phyloP scores from a whole-genome alignment of 1,284 basidiomycete genomes.

The Rhodotorula sp. region DNA sequence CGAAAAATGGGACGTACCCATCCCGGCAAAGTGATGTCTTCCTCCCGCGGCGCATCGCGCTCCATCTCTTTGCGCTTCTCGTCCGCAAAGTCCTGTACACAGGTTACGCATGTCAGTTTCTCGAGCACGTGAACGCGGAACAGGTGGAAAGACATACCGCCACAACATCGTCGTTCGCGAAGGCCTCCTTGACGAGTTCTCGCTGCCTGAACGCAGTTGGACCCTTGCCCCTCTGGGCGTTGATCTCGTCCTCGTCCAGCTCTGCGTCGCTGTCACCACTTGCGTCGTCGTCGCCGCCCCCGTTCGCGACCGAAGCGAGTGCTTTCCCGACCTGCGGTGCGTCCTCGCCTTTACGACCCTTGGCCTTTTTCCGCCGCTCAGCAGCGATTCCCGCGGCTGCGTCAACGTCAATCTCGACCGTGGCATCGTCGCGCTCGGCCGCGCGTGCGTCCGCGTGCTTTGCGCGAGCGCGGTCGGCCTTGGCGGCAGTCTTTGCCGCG shows the following conservation, averaged over 20 bases:
- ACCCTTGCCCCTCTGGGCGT: constrained; percentile 49
- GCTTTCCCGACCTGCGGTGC: constrained; percentile 19
- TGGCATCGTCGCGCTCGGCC: constrained; percentile 72
- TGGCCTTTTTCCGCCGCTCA: constrained; percentile 51
- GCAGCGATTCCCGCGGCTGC: constrained; percentile 15
- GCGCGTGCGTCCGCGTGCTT: constrained; percentile 44
- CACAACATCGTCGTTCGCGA: constrained; percentile 93
- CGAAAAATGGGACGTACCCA: constrained; percentile 63
- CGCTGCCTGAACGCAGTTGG: constrained; percentile 73
- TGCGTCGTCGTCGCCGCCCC: constrained; percentile 13
- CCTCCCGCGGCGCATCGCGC: constrained; percentile 75
- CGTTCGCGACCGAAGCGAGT: constrained; percentile 1
- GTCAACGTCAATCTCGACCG: constrained; percentile 65
- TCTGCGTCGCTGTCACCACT: constrained; percentile 49
- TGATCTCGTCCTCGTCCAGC: constrained; percentile 55
- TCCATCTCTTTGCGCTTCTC: constrained; percentile 76
- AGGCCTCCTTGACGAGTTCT: constrained; percentile 87
- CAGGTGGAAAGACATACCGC: constrained; percentile 57
- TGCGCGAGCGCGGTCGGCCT: constrained; percentile 35
- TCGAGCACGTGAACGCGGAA: neutral
- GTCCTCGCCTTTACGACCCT: constrained; percentile 49
- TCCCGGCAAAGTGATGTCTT: constrained; percentile 88
- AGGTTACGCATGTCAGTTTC: neutral
- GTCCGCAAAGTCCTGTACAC: constrained; percentile 73
- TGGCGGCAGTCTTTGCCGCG: constrained; percentile 25